Base-by-base conservation (phyloP, 2,329 filamentous ascomycete species). In the Botrytis hyacinthi region DNA sequence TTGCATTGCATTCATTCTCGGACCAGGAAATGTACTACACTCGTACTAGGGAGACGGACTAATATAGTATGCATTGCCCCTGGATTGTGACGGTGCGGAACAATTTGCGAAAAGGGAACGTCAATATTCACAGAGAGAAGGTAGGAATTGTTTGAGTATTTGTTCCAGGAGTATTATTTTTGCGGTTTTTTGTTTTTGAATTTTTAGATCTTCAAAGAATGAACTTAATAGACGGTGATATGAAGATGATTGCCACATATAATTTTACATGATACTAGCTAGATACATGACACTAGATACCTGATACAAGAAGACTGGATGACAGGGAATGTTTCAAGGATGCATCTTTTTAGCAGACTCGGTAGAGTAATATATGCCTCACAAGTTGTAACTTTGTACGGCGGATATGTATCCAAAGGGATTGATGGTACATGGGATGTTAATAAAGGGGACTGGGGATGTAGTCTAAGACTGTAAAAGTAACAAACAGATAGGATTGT, bases 351-450 rank as follows among this genome's bases (percentile, higher is more conserved):
- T n/a, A n/a, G n/a, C n/a, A n/a, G n/a, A 37, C 7, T 37, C 35
- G 2, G 29, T 67, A n/a, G 54, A 46, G 68, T 70, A 70, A 70
- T 70, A 54, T 54, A 54, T 54, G 48, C 48, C 48, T 54, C 48
- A 26, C n/a, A 14, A n/a, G 48, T n/a, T 48, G 44, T 4, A 46
- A 46, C 18, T 46, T 46, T 46, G 44, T 20, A 9, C 9, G 48
- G 48, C 12, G 26, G 10, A n/a, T 12, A 26, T 29, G n/a, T 54
- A 29, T 54, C 14, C 12, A 18, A 54, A 54, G 51, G n/a, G 51
- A 0, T 22, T n/a, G 22, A 46, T 26, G 6, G 26, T 42, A 54
- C 48, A 54, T 54, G 48, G 48, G 2, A 51, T 51, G 48, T 14
- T 26, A 3, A n/a, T 14, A 5, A n/a, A 51, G 26, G 48, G 48